Evolutionary conservation across 2,329 filamentous ascomycete genomes (phyloP).

Genomic region (Penicillium sp.): DNA sequence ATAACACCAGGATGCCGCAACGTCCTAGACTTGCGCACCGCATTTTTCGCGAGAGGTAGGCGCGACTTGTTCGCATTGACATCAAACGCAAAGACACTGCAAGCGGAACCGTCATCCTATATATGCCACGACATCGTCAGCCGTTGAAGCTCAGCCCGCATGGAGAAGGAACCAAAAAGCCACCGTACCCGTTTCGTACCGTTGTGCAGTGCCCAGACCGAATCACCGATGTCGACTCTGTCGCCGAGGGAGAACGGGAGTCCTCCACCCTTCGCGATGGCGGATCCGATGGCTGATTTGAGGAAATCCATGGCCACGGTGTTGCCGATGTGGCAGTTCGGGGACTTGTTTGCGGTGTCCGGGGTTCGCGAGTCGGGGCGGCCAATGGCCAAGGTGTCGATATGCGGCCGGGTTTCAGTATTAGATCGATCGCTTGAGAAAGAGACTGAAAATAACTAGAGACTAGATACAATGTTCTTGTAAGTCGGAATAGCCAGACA

Average conservation of each 20-base stretch:
- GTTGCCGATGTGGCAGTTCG: conserved; percentile 8
- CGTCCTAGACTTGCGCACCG: conserved; percentile 88
- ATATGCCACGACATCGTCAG: conserved; percentile 14
- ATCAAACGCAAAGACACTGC: conserved; percentile 97
- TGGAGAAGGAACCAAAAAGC: not conserved
- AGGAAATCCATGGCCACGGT: conserved; percentile 78
- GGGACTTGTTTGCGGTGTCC: conserved; percentile 7
- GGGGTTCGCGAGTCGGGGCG: not conserved
- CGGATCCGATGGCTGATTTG: conserved; percentile 94
- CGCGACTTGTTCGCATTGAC: conserved; percentile 74
- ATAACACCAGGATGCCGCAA: conserved; percentile 92
- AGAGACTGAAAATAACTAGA: not conserved
- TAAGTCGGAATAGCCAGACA: not conserved
- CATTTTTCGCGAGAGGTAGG: conserved; percentile 85
- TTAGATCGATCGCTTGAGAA: too few species aligned
- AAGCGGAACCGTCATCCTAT: conserved; percentile 89
- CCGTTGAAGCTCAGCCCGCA: not conserved
- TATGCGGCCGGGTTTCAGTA: too few species aligned
- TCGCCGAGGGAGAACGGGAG: conserved; percentile 94
- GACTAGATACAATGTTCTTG: not conserved
- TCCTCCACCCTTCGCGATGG: conserved; percentile 89
- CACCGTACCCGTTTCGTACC: conserved; percentile 76
- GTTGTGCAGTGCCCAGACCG: conserved; percentile 95
- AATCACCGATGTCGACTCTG: conserved; percentile 84
- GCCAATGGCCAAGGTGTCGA: conserved; percentile 7